Conservation (phyloP, 2,329 filamentous ascomycete species). For the Pseudocercospora musae region DNA sequence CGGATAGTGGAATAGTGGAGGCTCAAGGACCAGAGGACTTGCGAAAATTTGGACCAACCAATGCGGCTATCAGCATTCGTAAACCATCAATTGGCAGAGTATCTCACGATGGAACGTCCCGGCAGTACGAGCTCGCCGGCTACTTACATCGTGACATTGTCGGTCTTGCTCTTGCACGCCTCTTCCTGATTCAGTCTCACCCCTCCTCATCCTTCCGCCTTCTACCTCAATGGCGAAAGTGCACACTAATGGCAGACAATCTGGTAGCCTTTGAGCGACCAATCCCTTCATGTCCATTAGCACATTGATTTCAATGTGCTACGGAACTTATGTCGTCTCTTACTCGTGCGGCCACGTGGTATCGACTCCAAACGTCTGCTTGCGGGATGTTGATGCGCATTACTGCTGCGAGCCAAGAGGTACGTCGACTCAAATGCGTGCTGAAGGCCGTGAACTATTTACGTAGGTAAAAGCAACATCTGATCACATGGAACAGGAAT, state of each 20-base stretch:
- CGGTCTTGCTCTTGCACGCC: not conserved
- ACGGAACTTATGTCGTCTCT: conserved; percentile 22
- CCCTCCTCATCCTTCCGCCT: conserved; percentile 2
- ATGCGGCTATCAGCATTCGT: not conserved
- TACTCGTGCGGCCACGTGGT: conserved; percentile 24
- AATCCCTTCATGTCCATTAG: not conserved
- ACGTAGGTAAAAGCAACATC: not conserved
- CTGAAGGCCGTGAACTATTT: not conserved
- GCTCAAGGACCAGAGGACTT: conserved; percentile 5
- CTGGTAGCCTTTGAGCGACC: not conserved
- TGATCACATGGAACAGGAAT: conserved; percentile 1
- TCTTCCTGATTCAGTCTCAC: not conserved
- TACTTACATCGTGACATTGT: not conserved
- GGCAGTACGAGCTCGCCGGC: not conserved
- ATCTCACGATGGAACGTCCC: conserved; percentile 1
- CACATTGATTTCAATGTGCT: conserved; percentile 18
- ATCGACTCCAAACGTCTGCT: conserved; percentile 18
- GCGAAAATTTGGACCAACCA: conserved; percentile 1
- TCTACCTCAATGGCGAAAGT: conserved; percentile 1
- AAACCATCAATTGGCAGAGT: conserved; percentile 2
- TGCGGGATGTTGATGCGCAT: conserved; percentile 23
- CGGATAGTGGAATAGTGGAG: conserved; percentile 2
- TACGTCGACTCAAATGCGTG: not conserved
- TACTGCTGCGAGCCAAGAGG: conserved; percentile 25
- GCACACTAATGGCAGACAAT: not conserved